Conservation (phyloP, 1,284 basidiomycete genomes). For the Moesziomyces sp. region DNA sequence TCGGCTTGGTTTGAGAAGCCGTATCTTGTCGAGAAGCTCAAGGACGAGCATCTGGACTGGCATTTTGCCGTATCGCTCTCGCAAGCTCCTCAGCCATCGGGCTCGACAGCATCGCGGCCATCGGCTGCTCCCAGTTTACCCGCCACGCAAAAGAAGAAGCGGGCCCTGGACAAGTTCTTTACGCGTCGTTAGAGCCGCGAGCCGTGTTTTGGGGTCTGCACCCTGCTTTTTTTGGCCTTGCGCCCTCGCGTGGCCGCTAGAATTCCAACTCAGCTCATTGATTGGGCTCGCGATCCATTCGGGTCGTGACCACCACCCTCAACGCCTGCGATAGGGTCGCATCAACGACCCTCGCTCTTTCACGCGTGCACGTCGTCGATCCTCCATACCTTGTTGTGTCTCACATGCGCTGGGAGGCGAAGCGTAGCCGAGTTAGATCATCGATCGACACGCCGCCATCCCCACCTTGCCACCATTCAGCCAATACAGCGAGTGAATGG, state of each 20-base stretch:
- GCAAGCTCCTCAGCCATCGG: slow-evolving; percentile 18
- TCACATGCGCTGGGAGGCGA: not conserved
- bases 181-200: slow-evolving; percentile 15
- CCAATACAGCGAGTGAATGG: not conserved
- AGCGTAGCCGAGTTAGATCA: not conserved
- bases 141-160: slow-evolving; percentile 21
- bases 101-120: not conserved
- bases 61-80: slow-evolving; percentile 57
- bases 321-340: too few species aligned
- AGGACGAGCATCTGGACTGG: slow-evolving; percentile 59
- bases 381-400: not conserved
- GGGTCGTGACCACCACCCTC: not conserved
- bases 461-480: not conserved
- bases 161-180: slow-evolving; percentile 38
- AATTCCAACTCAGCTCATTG: slow-evolving; percentile 14
- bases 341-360: not conserved
- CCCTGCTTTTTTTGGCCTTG: slow-evolving; percentile 22
- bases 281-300: not conserved
- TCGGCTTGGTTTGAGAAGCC: slow-evolving; percentile 42
- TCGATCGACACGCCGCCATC: slow-evolving; percentile 8
- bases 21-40: slow-evolving; percentile 37
- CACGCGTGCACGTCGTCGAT: not conserved
- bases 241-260: slow-evolving; percentile 6
- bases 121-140: not conserved
- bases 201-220: slow-evolving; percentile 18